Percentiles rank a stretch among this genome's conserved stretches.
Evolutionary conservation across 2,329 filamentous ascomycete species (phyloP).

Genomic region (Acrocalymma vagum): DNA sequence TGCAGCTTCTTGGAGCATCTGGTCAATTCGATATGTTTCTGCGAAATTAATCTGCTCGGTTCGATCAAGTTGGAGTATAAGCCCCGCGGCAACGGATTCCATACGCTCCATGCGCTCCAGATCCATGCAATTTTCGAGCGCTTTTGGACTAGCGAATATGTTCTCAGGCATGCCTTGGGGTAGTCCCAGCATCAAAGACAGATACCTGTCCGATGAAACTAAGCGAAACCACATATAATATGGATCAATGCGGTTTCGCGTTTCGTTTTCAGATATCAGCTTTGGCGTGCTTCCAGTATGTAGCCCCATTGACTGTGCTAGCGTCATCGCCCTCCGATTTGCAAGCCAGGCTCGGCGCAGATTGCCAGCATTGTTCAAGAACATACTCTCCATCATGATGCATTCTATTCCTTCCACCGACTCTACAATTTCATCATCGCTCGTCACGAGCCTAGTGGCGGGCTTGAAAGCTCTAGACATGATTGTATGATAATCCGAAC

Average conservation of each 20-base stretch:
- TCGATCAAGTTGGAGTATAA: conserved; percentile 52
- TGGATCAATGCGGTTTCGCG: conserved; percentile 17
- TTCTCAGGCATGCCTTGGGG: conserved; percentile 38
- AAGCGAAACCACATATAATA: conserved; percentile 50
- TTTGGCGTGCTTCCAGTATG: conserved; percentile 50
- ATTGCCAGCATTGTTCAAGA: conserved; percentile 48
- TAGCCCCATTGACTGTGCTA: conserved; percentile 53
- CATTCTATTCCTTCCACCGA: conserved; percentile 51
- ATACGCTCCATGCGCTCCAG: conserved; percentile 39
- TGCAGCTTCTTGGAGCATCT: conserved; percentile 12
- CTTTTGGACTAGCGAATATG: conserved; percentile 18
- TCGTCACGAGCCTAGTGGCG: conserved; percentile 41
- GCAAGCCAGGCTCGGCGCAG: conserved; percentile 49
- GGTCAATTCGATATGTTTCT: conserved; percentile 30
- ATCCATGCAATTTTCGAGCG: conserved; percentile 23
- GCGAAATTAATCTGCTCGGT: conserved; percentile 32
- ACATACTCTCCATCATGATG: conserved; percentile 52
- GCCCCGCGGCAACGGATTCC: conserved; percentile 40
- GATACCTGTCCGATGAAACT: conserved; percentile 45
- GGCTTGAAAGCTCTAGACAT: conserved; percentile 35
- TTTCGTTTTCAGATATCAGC: conserved; percentile 9
- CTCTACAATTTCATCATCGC: conserved; percentile 46
- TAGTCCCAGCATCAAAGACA: conserved; percentile 52
- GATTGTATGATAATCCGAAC: conserved; percentile 24
- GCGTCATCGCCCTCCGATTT: conserved; percentile 45